These are phyloP conservation scores for Cyberlindnera mycetangii DNA, from an alignment of 805 yeast species.

Conservation along the genomic window DNA sequence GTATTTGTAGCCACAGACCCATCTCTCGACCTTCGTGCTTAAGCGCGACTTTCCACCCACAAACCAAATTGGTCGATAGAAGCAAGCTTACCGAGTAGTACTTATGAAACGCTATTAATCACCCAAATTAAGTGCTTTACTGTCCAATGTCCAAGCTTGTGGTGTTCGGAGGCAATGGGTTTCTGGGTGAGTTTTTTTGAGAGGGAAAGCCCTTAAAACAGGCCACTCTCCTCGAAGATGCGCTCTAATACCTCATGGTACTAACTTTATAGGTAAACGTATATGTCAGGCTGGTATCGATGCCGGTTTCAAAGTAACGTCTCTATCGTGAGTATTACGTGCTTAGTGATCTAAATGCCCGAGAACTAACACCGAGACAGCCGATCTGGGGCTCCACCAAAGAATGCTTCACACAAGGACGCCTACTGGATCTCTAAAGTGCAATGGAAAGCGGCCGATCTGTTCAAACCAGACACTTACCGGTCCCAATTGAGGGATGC, in stretches of 20 bases:
- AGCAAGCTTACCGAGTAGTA: too few species aligned
- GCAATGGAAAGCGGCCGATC: constrained; percentile 63
- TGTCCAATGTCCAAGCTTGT: constrained; percentile 38
- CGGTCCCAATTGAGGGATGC: constrained; percentile 42
- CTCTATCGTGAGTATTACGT: constrained; percentile 46
- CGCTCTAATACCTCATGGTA: background rate
- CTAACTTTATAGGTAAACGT: constrained; percentile 42
- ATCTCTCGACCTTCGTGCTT: too few species aligned
- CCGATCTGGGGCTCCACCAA: constrained; percentile 55
- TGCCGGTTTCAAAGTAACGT: constrained; percentile 62
- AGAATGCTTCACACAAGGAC: constrained; percentile 29
- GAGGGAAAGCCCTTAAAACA: too few species aligned
- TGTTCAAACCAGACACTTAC: constrained; percentile 64
- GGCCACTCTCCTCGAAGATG: background rate
- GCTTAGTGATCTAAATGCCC: background rate
- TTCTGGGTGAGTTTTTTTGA: constrained; percentile 45
- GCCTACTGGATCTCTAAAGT: constrained; percentile 54
- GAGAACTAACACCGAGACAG: constrained; percentile 10
- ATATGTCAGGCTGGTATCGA: constrained; percentile 67
- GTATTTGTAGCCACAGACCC: too few species aligned
- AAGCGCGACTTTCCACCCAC: too few species aligned
- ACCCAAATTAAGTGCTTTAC: background rate
- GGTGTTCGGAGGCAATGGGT: constrained; percentile 89
- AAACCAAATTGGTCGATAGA: background rate
- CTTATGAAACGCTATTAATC: too few species aligned